Evolutionary conservation across 75 land plant genomes (phyloP), one percentile per base, ranked within the genome.

Genomic region (Larix kaempferi): DNA sequence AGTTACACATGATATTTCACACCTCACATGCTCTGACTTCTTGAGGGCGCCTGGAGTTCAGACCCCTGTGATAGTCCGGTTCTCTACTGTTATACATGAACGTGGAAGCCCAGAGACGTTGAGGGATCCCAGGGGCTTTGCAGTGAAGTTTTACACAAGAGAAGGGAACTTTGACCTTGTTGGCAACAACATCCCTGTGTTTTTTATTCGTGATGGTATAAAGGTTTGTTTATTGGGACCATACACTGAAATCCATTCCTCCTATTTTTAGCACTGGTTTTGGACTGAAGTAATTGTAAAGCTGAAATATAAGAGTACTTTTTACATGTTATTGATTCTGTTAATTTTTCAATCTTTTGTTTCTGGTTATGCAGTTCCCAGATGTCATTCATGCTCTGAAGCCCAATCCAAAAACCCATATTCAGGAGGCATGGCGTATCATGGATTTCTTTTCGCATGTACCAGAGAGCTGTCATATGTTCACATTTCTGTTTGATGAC

Each of bases 121-220:
- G 4, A 77, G 85, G 13, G 87, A 86, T 44, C 88, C 87, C 27
- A 59, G 87, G 15, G 87, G 86, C 8, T 85, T 85, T 56, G 86
- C 86, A 10, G 76, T 78, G 55, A 86, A 86, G 55, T 86, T 86
- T 56, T 86, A 86, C 75, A 86, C 87, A 1, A 58, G 87, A 3
- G 82, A 86, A 61, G 87, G 81, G 6, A 82, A 82, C 76, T 82
- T 82, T 29, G 89, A 87, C 54, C 69, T 87, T 78, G 89, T 87
- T 29, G 87, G 87, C n/a, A 87, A 87, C 87, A 87, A 87, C 49
- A 77, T 87, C 22, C 89, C 89, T 17, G 87, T 87, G 6, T 87
- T 87, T 84, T 87, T 87, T 77, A 74, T 82, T 21, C 83, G 89
- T 23, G 87, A 87, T 81, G 88, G 81, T 1, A 82, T 88, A 7